phyloP scores from a whole-genome alignment of 139 green algal genomes.

The Gonium pectorale region DNA sequence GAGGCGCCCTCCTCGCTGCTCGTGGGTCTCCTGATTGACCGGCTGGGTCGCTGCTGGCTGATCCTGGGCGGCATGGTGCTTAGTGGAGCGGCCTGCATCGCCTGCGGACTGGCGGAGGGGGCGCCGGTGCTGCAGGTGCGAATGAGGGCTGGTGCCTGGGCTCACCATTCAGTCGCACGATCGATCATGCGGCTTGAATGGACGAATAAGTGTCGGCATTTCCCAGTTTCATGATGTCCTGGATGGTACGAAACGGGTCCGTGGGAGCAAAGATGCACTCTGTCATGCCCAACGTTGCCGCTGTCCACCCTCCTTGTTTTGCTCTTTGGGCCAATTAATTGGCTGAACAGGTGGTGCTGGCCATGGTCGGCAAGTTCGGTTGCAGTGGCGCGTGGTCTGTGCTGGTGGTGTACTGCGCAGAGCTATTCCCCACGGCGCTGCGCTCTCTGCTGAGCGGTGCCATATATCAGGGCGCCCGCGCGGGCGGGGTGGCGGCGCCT shows the following conservation, averaged over 20 bases:
- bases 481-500: constrained; percentile 27
- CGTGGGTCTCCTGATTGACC: constrained; percentile 25
- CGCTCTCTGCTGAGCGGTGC: constrained; percentile 6
- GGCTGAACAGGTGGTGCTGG: neutral
- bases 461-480: constrained; percentile 23
- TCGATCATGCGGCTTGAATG: no score
- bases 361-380: constrained; percentile 37
- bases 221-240: no score
- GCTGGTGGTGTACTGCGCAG: constrained; percentile 32
- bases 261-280: no score
- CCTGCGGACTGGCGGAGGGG: constrained; percentile 13
- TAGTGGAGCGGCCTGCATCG: constrained; percentile 10
- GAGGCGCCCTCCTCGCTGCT: constrained; percentile 11
- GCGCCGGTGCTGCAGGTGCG: constrained; percentile 4
- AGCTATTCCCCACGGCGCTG: constrained; percentile 22
- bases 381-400: constrained; percentile 17
- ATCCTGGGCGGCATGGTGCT: constrained; percentile 23
- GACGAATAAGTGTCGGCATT: no score
- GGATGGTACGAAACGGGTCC: no score
- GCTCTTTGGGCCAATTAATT: no score
- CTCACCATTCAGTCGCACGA: no score
- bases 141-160: no score
- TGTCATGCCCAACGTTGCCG: no score
- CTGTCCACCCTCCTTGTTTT: no score
- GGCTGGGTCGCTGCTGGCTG: neutral